A percentile compares a stretch with the other conserved stretches of the same genome.
Conservation (phyloP, 345 rosid species). For the Citrus glauca region DNA sequence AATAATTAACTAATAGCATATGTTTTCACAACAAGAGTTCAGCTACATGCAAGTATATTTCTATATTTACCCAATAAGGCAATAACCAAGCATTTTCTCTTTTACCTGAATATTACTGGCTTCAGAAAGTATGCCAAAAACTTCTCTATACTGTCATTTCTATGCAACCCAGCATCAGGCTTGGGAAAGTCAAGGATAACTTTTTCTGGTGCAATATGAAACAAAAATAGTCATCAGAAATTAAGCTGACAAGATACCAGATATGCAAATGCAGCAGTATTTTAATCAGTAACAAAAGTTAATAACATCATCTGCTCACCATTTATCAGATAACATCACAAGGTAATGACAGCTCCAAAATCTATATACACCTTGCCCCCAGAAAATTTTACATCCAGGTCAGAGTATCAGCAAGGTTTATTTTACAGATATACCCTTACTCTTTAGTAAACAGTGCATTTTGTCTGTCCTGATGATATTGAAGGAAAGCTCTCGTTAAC, state of each 20-base stretch:
- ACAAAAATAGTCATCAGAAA: not conserved
- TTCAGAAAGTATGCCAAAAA: not conserved
- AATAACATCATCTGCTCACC: constrained; percentile 9
- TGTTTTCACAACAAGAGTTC: not conserved
- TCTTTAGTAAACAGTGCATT: not conserved
- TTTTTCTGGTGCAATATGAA: not conserved
- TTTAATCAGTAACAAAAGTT: not conserved
- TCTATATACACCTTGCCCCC: not conserved
- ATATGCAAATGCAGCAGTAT: not conserved
- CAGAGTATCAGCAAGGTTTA: not conserved
- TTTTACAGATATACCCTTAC: not conserved
- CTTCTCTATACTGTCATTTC: not conserved
- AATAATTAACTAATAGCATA: not conserved
- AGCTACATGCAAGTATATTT: not conserved
- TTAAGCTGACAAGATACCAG: not conserved
- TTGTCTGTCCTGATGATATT: not conserved
- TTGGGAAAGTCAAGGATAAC: not conserved
- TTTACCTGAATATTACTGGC: constrained; percentile 7
- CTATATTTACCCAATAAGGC: not conserved
- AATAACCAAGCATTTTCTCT: not conserved
- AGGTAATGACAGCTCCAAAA: not conserved
- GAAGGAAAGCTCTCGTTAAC: not conserved
- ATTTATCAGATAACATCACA: not conserved
- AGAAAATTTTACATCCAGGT: not conserved
- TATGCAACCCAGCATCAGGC: not conserved